Conservation (phyloP, 441 rosid species). For the Croton laevigatus region DNA sequence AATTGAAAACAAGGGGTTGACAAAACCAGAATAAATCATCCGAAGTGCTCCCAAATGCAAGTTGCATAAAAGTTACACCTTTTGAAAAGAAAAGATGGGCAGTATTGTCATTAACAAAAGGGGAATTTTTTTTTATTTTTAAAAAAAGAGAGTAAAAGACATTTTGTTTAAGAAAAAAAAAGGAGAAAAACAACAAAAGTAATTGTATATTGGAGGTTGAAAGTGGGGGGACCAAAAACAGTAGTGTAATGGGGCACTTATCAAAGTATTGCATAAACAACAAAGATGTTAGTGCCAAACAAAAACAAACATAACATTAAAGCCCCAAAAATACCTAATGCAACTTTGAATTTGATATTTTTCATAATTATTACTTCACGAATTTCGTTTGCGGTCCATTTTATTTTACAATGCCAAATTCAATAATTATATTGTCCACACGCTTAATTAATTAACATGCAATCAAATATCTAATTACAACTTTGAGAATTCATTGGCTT, state of each 20-base stretch:
- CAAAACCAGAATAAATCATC: conserved; percentile 28
- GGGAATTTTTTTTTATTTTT: no score
- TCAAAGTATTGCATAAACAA: conserved; percentile 22
- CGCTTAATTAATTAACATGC: no score
- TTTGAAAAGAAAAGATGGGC: conserved; percentile 32
- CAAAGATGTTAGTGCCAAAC: conserved; percentile 30
- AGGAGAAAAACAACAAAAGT: conserved; percentile 5
- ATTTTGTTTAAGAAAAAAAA: background rate
- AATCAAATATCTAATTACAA: no score
- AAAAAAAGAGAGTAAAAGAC: conserved; percentile 8
- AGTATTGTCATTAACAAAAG: conserved; percentile 32
- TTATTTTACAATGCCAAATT: no score
- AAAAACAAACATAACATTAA: conserved; percentile 11
- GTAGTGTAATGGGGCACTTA: conserved; percentile 31
- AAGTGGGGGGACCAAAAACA: conserved; percentile 40
- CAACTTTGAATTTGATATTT: background rate
- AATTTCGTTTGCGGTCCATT: no score
- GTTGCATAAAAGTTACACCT: conserved; percentile 32
- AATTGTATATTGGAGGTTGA: conserved; percentile 30
- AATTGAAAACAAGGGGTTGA: conserved; percentile 14
- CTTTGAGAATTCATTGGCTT: no score
- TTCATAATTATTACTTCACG: no score
- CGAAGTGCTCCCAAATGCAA: conserved; percentile 42
- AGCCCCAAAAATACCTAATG: background rate
- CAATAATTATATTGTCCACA: no score